phyloP scores from a whole-genome alignment of 2,329 filamentous ascomycete species.

The Microthyrium microscopicum region DNA sequence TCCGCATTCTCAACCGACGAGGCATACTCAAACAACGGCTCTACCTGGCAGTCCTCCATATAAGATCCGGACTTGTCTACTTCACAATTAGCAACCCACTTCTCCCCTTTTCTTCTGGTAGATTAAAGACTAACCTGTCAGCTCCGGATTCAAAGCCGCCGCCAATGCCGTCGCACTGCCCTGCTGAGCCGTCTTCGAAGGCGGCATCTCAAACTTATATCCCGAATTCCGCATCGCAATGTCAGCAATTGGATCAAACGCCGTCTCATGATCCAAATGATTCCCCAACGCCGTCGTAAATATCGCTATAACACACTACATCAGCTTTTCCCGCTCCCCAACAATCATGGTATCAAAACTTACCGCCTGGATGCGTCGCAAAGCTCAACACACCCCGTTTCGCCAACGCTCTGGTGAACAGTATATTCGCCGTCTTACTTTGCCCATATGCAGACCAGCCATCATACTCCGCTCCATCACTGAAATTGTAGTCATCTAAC shows the following conservation, averaged over 20 bases:
- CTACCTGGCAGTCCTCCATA: constrained; percentile 1
- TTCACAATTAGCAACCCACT: constrained; percentile 2
- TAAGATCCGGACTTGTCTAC: neutral
- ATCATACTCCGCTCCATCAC: constrained; percentile 11
- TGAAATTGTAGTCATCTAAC: constrained; percentile 8
- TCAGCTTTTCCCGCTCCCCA: constrained; percentile 2
- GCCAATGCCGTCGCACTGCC: constrained; percentile 1
- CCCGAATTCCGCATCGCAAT: neutral
- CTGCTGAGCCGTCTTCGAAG: constrained; percentile 2
- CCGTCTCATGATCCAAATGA: neutral
- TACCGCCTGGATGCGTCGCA: constrained; percentile 6
- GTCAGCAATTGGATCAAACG: neutral
- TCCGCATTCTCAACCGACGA: constrained; percentile 1
- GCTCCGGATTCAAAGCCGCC: constrained; percentile 4
- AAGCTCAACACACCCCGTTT: constrained; percentile 5
- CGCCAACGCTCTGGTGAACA: constrained; percentile 26
- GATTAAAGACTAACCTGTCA: neutral
- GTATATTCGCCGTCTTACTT: constrained; percentile 31
- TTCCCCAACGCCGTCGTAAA: neutral
- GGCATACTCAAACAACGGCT: too few relatives aligned
- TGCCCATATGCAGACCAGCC: constrained; percentile 26
- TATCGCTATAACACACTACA: neutral
- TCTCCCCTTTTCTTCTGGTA: neutral
- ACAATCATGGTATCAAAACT: constrained; percentile 5
- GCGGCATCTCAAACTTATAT: neutral